Evolutionary conservation across 257 asterid genomes (phyloP), one percentile per base, ranked within the genome.

Genomic region (Petunia axillaris): DNA sequence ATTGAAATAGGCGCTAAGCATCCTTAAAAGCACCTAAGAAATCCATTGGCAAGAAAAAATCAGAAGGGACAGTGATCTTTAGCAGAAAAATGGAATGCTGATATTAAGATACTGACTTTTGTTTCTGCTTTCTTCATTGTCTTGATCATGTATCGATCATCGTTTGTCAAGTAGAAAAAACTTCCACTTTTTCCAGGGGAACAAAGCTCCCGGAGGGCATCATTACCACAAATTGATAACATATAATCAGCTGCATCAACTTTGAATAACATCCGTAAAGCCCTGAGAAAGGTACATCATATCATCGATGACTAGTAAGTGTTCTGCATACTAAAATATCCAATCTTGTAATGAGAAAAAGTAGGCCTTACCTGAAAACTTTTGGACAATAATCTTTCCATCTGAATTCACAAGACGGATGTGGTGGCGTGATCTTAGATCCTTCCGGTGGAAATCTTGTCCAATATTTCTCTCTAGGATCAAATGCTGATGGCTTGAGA

Each of bases 1-100:
- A 53, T 89, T 89, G 75, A 83, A 91, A 79, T 91, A 91, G 0
- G 93, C 92, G 35, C 85, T 89, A 38, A 91, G 79, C 96, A 91
- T 91, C 88, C 96, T 85, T 14, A 91, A 65, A 82, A 91, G 96
- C 71, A 89, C 93, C 96, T 91, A 53, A 73, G 14, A 71, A 48
- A 71, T 71, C 77, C 60, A 71, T 70, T 48, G 77, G 77, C 44
- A 48, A 35, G 77, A 25, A 71, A 71, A 35, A 71, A 52, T 52
- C 35, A 71, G 35, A 71, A 71, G 77, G 60, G 35, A 1, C 36
- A 71, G 60, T 71, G 60, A 71, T 71, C 11, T 48, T 52, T 48
- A 25, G 60, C 25, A 48, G 77, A 71, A 10, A 35, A 44, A 3
- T 16, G 40, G 39, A 43, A 40, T 36, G 66, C 7, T 63, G 68